Conservation (phyloP, 2,329 filamentous ascomycete species). For the Hymenoscyphus infarciens region DNA sequence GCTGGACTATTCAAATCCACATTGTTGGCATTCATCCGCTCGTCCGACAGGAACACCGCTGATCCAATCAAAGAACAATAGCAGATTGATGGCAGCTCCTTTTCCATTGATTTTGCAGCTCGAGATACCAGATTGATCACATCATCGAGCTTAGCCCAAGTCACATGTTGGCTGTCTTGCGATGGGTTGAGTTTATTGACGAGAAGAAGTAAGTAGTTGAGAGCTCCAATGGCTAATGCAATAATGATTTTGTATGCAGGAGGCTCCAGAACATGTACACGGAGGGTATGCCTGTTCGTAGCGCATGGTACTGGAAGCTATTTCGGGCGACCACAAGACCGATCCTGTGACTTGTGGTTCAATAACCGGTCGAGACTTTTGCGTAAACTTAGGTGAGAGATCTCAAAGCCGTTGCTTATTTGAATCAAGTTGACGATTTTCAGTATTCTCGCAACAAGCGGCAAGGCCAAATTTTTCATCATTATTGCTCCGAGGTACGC, state of each 20-base stretch:
- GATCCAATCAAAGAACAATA: too few species aligned
- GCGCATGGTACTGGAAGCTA: background rate
- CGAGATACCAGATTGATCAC: background rate
- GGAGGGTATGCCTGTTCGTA: too few species aligned
- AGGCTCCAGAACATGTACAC: background rate
- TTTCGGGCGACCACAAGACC: background rate
- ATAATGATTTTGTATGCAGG: too few species aligned
- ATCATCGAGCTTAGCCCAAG: background rate
- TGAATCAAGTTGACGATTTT: background rate
- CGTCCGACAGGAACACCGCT: too few species aligned
- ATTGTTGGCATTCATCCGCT: too few species aligned
- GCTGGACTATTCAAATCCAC: too few species aligned
- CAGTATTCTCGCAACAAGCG: background rate
- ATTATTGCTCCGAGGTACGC: too few species aligned
- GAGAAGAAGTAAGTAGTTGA: too few species aligned
- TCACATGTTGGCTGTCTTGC: background rate
- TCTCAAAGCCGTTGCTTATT: background rate
- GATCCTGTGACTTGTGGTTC: background rate
- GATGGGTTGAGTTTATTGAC: too few species aligned
- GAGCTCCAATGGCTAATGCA: too few species aligned
- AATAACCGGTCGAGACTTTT: background rate
- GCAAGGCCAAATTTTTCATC: background rate
- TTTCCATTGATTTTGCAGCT: too few species aligned
- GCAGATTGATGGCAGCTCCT: too few species aligned
- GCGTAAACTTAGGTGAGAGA: background rate